A percentile compares a stretch with the other conserved stretches of the same genome.
phyloP scores from a whole-genome alignment of 2,329 filamentous ascomycete species.

The Aspergillus aculeatinus region DNA sequence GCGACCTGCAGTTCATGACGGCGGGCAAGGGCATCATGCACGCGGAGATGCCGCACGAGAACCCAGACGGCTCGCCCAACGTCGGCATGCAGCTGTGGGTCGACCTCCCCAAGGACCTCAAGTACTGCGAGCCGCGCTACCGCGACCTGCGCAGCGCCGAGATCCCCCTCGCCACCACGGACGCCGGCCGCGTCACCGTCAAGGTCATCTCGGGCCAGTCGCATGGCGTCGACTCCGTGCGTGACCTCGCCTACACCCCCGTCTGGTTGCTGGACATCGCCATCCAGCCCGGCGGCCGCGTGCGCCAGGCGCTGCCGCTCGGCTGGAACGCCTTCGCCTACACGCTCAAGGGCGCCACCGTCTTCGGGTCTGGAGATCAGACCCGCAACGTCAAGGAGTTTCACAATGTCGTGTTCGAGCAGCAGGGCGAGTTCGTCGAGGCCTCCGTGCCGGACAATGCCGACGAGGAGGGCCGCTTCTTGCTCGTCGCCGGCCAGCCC shows the following conservation, averaged over 20 bases:
- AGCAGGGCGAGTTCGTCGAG: conserved; percentile 72
- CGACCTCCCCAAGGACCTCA: conserved; percentile 77
- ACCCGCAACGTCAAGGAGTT: conserved; percentile 53
- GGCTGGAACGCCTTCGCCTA: conserved; percentile 93
- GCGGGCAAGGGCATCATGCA: conserved; percentile 90
- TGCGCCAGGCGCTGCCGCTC: conserved; percentile 71
- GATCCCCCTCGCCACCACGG: conserved; percentile 71
- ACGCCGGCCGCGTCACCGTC: conserved; percentile 71
- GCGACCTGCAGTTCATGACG: conserved; percentile 98
- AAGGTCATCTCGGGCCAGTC: conserved; percentile 89
- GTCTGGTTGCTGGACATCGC: conserved; percentile 92
- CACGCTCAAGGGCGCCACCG: conserved; percentile 70
- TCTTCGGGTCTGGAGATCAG: conserved; percentile 54
- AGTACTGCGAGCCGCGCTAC: conserved; percentile 88
- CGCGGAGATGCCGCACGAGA: conserved; percentile 87
- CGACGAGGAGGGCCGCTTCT: conserved; percentile 51
- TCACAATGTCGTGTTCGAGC: conserved; percentile 87
- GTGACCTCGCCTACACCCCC: conserved; percentile 91
- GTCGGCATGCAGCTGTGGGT: conserved; percentile 95
- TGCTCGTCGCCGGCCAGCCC: conserved; percentile 76
- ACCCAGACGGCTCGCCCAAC: conserved; percentile 72
- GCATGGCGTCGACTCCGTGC: conserved; percentile 79
- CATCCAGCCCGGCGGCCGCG: conserved; percentile 73
- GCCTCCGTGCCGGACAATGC: conserved; percentile 67
- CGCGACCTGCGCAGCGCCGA: conserved; percentile 77